A percentile compares a stretch with the other conserved stretches of the same genome.
Conservation (phyloP, 345 rosid species). For the Brassica cretica region DNA sequence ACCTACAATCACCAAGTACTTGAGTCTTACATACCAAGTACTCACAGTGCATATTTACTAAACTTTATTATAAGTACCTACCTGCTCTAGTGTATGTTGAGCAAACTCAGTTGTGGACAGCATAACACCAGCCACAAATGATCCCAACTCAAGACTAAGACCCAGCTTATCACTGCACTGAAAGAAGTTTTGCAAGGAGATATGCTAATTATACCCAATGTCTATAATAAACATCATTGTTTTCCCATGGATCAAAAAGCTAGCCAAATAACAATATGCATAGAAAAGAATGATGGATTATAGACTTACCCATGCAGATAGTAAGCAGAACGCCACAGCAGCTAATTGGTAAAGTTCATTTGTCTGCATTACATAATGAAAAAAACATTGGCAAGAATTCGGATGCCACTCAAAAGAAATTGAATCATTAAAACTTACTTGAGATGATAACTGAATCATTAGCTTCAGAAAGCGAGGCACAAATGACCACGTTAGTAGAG, state of each 20-base stretch:
- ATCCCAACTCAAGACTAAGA: slow-evolving; percentile 98
- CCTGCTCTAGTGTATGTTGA: slow-evolving; percentile 97
- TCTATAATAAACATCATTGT: background rate
- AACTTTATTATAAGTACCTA: slow-evolving; percentile 49
- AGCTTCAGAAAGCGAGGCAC: slow-evolving; percentile 95
- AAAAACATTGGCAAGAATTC: slow-evolving; percentile 23
- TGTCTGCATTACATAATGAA: slow-evolving; percentile 58
- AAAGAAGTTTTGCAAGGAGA: slow-evolving; percentile 38
- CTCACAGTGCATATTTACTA: background rate
- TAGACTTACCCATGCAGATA: slow-evolving; percentile 95
- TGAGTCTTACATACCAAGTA: background rate
- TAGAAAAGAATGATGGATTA: slow-evolving; percentile 13
- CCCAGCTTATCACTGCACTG: slow-evolving; percentile 99
- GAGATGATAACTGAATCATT: slow-evolving; percentile 95
- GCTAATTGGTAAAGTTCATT: slow-evolving; percentile 99
- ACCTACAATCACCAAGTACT: slow-evolving; percentile 51
- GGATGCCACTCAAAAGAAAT: slow-evolving; percentile 5
- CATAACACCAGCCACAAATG: slow-evolving; percentile 99
- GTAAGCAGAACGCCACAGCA: slow-evolving; percentile 95
- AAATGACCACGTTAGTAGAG: slow-evolving; percentile 87
- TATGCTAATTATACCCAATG: background rate
- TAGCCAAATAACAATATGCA: background rate
- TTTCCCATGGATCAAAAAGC: slow-evolving; percentile 9
- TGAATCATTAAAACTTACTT: slow-evolving; percentile 54
- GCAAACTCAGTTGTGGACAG: slow-evolving; percentile 94